Percentiles rank a stretch among this genome's conserved stretches.
Conservation (phyloP, 257 asterid genomes). For the Capsicum rhomboideum region DNA sequence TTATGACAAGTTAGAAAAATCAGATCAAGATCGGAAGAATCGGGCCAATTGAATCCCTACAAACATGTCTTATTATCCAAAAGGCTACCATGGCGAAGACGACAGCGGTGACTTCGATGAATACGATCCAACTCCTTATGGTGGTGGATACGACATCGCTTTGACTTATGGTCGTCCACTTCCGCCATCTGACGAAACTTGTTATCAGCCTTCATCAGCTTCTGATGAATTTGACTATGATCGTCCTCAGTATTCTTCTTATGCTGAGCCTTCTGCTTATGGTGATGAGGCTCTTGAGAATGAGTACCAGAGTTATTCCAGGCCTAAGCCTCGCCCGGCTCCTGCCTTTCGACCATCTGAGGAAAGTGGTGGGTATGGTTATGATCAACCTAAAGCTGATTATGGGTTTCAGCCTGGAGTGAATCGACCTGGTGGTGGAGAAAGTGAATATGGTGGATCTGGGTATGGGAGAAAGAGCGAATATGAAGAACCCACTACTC, state of each 20-base stretch:
- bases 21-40: neutral
- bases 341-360: constrained; percentile 20
- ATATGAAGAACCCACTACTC: constrained; percentile 12
- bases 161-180: constrained; percentile 71
- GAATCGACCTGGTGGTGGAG: constrained; percentile 28
- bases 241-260: constrained; percentile 69
- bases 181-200: constrained; percentile 66
- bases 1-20: no score
- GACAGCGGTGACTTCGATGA: constrained; percentile 72
- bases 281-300: constrained; percentile 55
- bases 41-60: neutral
- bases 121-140: constrained; percentile 81
- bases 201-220: constrained; percentile 52
- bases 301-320: constrained; percentile 72
- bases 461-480: constrained; percentile 22
- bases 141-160: constrained; percentile 76
- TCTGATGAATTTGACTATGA: constrained; percentile 61
- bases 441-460: constrained; percentile 28
- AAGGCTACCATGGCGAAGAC: constrained; percentile 50
- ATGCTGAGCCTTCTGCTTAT: constrained; percentile 79
- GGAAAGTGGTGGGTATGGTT: neutral
- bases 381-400: constrained; percentile 28
- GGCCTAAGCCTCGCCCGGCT: constrained; percentile 56
- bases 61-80: constrained; percentile 67
- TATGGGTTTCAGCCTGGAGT: constrained; percentile 37